Conservation (phyloP, 192 early-diverging fungal species). For the Hyaloraphidium curvatum region DNA sequence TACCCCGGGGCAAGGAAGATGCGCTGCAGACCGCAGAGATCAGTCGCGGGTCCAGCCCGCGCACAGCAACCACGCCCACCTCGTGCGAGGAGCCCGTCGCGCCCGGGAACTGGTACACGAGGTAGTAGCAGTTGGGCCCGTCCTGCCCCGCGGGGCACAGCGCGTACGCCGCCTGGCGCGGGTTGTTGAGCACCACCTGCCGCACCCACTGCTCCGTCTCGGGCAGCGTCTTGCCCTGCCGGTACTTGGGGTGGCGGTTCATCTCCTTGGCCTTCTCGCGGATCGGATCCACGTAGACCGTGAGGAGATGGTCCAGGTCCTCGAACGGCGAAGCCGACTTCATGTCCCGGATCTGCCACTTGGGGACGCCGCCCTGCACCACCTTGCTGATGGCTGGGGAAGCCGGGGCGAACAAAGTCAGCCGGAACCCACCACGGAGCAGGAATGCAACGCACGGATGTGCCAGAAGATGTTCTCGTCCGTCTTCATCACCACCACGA, state of each 20-base stretch:
- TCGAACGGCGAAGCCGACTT: slow-evolving; percentile 49
- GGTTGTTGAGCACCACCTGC: slow-evolving; percentile 30
- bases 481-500: slow-evolving; percentile 85
- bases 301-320: slow-evolving; percentile 85
- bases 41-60: background rate
- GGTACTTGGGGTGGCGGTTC: slow-evolving; percentile 57
- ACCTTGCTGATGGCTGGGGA: no score
- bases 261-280: slow-evolving; percentile 45
- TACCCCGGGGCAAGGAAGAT: slow-evolving; percentile 59
- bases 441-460: slow-evolving; percentile 35
- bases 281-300: slow-evolving; percentile 73
- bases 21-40: slow-evolving; percentile 13
- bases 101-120: slow-evolving; percentile 62
- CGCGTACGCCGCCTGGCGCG: slow-evolving; percentile 58
- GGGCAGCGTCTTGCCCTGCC: slow-evolving; percentile 23
- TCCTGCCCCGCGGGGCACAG: slow-evolving; percentile 49
- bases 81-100: slow-evolving; percentile 39
- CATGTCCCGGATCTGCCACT: no score
- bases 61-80: background rate
- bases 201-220: slow-evolving; percentile 36
- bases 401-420: no score
- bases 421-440: no score
- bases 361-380: no score
- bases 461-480: slow-evolving; percentile 73
- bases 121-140: slow-evolving; percentile 46